Conservation (phyloP, 768 basidiomycete species). For the Mrakia gelida region DNA sequence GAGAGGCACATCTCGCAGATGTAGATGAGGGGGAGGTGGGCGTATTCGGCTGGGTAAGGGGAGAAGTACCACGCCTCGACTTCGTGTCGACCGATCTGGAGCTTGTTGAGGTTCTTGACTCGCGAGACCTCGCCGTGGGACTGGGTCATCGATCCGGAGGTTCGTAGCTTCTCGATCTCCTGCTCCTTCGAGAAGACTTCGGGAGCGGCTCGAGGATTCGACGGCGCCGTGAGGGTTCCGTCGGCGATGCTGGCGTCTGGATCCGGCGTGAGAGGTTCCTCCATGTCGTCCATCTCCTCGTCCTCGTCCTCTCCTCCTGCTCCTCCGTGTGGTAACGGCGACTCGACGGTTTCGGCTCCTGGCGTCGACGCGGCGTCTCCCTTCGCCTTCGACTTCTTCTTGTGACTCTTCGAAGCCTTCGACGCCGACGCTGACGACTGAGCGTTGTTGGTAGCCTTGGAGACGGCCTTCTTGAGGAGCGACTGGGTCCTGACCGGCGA, state of each 20-base stretch:
- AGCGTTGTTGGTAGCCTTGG: conserved; percentile 41
- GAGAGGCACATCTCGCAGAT: conserved; percentile 98
- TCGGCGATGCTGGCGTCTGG: conserved; percentile 39
- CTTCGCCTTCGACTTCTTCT: conserved; percentile 26
- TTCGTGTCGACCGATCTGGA: conserved; percentile 93
- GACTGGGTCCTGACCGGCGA: conserved; percentile 31
- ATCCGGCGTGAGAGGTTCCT: conserved; percentile 49
- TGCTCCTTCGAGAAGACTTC: conserved; percentile 88
- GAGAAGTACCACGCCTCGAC: conserved; percentile 99
- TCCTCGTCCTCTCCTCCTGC: conserved; percentile 46
- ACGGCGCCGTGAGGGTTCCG: conserved; percentile 44
- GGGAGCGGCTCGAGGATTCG: conserved; percentile 51
- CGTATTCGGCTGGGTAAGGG: conserved; percentile 97
- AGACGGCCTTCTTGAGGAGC: conserved; percentile 49
- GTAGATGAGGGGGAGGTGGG: conserved; percentile 89
- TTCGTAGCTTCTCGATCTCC: conserved; percentile 97
- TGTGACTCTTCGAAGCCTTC: conserved; percentile 29
- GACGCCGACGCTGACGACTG: conserved; percentile 30
- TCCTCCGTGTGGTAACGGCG: neutral
- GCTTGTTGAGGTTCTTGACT: conserved; percentile 94
- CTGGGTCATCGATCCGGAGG: conserved; percentile 98
- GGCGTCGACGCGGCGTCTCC: conserved; percentile 31
- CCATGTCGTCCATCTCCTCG: conserved; percentile 50
- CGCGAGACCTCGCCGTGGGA: conserved; percentile 95
- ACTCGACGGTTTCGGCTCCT: neutral